phyloP scores from a whole-genome alignment of 2,329 filamentous ascomycete genomes.

The Neonectria hederae region DNA sequence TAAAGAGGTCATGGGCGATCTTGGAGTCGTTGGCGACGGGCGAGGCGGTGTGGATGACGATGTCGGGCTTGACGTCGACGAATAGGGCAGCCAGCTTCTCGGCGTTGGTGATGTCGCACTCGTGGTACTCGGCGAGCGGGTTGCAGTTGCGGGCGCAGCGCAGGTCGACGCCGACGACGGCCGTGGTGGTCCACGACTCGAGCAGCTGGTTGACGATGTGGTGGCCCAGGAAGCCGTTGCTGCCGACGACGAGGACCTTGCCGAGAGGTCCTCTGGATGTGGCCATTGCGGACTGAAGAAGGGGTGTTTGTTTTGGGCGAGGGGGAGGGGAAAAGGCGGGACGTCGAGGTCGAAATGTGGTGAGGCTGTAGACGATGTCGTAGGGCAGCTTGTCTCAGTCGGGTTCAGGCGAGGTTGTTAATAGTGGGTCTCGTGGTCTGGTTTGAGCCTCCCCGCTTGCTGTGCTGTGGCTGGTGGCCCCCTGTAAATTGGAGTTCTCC shows the following conservation, averaged over 20 bases:
- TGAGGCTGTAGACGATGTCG: neutral
- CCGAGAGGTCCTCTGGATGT: constrained; percentile 61
- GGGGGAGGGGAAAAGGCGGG: neutral
- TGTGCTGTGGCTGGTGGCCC: constrained; percentile 31
- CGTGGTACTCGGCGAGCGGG: constrained; percentile 68
- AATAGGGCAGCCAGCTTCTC: constrained; percentile 71
- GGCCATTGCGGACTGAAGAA: constrained; percentile 8
- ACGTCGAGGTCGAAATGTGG: constrained; percentile 7
- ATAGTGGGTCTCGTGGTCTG: constrained; percentile 22
- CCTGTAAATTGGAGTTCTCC: neutral
- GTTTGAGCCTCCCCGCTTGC: constrained; percentile 18
- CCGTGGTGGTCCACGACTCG: constrained; percentile 57
- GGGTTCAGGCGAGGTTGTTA: constrained; percentile 6
- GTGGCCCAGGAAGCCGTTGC: constrained; percentile 85
- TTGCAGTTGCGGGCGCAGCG: constrained; percentile 75
- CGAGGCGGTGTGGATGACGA: constrained; percentile 92
- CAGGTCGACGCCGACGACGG: constrained; percentile 77
- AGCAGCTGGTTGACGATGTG: constrained; percentile 81
- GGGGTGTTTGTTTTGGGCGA: neutral
- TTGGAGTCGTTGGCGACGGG: constrained; percentile 67
- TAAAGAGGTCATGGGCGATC: constrained; percentile 70
- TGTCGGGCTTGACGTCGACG: constrained; percentile 73
- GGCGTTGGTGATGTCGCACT: constrained; percentile 79
- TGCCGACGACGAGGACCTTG: constrained; percentile 80
- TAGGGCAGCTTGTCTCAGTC: neutral